Evolutionary conservation across 2,329 filamentous ascomycete genomes (phyloP), one percentile per base, ranked within the genome.

Genomic region (Scytalidium sp.): DNA sequence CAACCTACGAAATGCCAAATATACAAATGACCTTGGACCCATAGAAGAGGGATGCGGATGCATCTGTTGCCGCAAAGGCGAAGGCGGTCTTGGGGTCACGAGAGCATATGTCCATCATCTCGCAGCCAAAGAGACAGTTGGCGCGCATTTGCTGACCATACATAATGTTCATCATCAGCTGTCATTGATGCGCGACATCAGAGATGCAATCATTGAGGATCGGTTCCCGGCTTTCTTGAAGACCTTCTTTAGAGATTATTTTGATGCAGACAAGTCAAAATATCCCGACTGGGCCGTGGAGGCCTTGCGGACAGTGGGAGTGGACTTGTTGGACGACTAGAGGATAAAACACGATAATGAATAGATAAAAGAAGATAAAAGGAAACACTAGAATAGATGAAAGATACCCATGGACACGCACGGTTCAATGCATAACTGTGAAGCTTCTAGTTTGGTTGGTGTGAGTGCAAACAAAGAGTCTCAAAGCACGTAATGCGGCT

Each of bases 151-250:
- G 20, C 73, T 99, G 48, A 96, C 90, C 1, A 90, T 97, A 64
- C 94, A 99, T 69, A 99, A 99, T 64, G 90, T 99, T 21, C 90
- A 91, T 73, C 96, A 96, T 64, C 83, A 96, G 66, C 76, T 99
- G 47, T 80, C 87, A 52, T 73, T 99, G 60, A 97, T 97, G 91
- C 75, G 78, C 19, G 74, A 80, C 52, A 80, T 84, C 11, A 80
- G 93, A 52, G 76, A 88, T 54, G 84, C 94, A 15, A 90, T 97
- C 54, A 72, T 96, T 7, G 86, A 86, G 53, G 91, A 96, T 64
- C 71, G 75, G 46, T 97, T 87, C 66, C 92, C 94, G 2, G 79
- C 75, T 2, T 96, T 94, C 61, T 66, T 97, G 53, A 83, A 74
- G 57, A 70, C 79, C 27, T 97, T 96, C 72, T 99, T 99, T 70